These are phyloP conservation scores for Plicaturopsis crispa DNA, from an alignment of 768 basidiomycete genomes.

Conservation along the genomic window DNA sequence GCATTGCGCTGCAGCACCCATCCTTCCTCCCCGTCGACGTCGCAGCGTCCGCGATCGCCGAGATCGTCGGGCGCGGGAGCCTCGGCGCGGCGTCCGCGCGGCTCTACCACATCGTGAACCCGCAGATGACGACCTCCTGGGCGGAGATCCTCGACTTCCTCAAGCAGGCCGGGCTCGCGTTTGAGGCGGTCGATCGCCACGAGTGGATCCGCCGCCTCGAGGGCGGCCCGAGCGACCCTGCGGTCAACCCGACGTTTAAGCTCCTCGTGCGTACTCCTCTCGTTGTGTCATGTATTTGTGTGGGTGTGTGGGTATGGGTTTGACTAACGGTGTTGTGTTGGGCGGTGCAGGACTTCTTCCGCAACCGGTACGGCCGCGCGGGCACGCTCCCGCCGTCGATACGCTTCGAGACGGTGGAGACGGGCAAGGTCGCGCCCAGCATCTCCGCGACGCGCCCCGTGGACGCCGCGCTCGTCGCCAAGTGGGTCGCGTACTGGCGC, in stretches of 20 bases:
- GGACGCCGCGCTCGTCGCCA: conserved; percentile 24
- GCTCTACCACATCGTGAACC: conserved; percentile 33
- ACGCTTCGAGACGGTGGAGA: conserved; percentile 26
- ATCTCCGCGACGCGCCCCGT: conserved; percentile 22
- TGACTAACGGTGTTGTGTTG: neutral
- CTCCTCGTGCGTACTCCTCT: conserved; percentile 21
- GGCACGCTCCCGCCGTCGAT: conserved; percentile 13
- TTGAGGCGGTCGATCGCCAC: conserved; percentile 25
- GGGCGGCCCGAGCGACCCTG: conserved; percentile 26
- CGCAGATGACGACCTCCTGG: conserved; percentile 26
- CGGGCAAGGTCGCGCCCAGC: conserved; percentile 22
- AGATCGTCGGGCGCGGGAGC: conserved; percentile 25
- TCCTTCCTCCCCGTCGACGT: conserved; percentile 50
- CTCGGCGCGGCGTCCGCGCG: conserved; percentile 7
- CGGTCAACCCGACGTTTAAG: conserved; percentile 34
- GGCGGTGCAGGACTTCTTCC: conserved; percentile 24
- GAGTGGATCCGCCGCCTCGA: conserved; percentile 31
- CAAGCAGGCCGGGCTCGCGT: conserved; percentile 26
- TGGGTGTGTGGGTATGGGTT: conserved; percentile 5
- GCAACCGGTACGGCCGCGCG: conserved; percentile 17
- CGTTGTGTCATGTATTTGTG: neutral
- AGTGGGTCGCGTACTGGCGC: conserved; percentile 36
- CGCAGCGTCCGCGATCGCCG: conserved; percentile 38
- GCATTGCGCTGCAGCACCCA: conserved; percentile 17
- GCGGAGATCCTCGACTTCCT: conserved; percentile 31